These are phyloP conservation scores for Populus ilicifolia DNA, from an alignment of 345 rosid species.

Conservation along the genomic window DNA sequence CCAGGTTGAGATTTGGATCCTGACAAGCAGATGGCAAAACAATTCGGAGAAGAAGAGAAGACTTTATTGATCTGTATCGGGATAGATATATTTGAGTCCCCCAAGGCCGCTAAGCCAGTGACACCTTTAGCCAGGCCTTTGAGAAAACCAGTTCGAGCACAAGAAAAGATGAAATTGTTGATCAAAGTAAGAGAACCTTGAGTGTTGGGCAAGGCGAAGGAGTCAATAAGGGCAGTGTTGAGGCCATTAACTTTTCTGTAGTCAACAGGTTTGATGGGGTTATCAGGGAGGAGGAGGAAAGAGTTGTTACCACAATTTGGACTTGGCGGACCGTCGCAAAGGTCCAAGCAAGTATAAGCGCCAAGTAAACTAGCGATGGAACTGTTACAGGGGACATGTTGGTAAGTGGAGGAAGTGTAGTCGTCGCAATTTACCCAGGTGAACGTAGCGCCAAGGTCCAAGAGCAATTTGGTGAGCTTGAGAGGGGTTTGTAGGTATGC, in stretches of 20 bases:
- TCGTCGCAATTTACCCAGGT: constrained; percentile 26
- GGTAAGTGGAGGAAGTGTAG: constrained; percentile 22
- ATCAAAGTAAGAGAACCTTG: background rate
- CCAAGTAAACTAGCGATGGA: constrained; percentile 15
- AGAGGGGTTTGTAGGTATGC: constrained; percentile 31
- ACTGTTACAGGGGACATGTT: constrained; percentile 14
- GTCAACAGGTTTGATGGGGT: constrained; percentile 21
- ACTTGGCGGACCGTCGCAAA: constrained; percentile 9
- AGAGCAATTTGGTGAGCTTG: constrained; percentile 21
- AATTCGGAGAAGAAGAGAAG: constrained; percentile 1
- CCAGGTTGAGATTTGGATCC: background rate
- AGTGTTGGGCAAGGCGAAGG: constrained; percentile 24
- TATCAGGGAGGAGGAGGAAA: constrained; percentile 21
- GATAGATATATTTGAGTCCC: constrained; percentile 22
- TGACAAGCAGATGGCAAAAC: constrained; percentile 2
- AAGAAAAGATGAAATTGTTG: constrained; percentile 10
- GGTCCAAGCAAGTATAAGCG: constrained; percentile 14
- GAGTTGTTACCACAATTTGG: constrained; percentile 23
- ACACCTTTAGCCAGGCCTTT: constrained; percentile 6
- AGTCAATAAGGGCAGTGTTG: constrained; percentile 27
- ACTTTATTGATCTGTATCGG: constrained; percentile 19
- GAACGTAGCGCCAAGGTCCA: constrained; percentile 27
- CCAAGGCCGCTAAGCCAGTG: constrained; percentile 12
- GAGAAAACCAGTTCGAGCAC: constrained; percentile 8
- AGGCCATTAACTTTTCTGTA: background rate